Evolutionary conservation across 345 rosid species (phyloP).

Genomic region (Citrus australasica): DNA sequence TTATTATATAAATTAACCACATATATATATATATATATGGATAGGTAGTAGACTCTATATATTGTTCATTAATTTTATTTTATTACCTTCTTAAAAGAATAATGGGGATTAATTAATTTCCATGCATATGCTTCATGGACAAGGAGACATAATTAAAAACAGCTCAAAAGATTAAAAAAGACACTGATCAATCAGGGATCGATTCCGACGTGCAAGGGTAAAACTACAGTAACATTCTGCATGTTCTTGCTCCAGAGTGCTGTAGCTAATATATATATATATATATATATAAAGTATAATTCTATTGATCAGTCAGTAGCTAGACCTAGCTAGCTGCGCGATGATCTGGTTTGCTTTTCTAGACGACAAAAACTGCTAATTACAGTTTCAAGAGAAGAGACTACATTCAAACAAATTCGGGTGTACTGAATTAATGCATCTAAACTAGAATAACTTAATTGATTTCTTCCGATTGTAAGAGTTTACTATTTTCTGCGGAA

Average conservation of each 20-base stretch:
- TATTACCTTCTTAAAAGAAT: background rate
- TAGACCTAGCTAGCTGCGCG: no score
- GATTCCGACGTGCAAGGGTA: background rate
- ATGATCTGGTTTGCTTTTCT: no score
- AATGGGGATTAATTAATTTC: background rate
- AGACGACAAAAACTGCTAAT: background rate
- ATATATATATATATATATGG: no score
- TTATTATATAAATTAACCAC: background rate
- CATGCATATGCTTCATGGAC: background rate
- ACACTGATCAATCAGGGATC: background rate
- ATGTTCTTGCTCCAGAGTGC: background rate
- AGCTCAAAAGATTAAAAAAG: background rate
- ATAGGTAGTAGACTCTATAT: background rate
- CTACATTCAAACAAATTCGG: background rate
- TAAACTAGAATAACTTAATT: background rate
- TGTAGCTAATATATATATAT: background rate
- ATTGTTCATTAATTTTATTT: no score
- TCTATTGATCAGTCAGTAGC: no score
- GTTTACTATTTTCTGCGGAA: background rate
- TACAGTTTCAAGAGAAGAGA: background rate
- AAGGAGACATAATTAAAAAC: background rate
- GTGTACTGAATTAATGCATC: no score
- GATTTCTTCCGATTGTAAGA: background rate
- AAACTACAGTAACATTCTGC: background rate
- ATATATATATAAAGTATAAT: no score